These are phyloP conservation scores for Forsythia suspensa DNA, from an alignment of 257 asterid species.

Conservation along the genomic window DNA sequence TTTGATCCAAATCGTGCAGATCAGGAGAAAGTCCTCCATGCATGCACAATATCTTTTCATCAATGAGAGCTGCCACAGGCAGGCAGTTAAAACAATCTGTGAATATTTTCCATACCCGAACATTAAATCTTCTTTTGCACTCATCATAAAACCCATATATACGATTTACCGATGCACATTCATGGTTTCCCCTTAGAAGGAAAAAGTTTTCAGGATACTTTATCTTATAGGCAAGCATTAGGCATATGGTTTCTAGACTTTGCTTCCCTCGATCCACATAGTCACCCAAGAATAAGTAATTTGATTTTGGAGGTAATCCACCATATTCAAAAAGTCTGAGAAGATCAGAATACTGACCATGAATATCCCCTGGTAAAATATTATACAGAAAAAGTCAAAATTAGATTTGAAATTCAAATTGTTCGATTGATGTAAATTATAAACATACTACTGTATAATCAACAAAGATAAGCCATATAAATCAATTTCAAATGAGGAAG, in stretches of 20 bases:
- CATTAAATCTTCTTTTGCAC: neutral
- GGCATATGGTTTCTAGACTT: slow-evolving; percentile 3
- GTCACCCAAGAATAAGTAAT: slow-evolving; percentile 8
- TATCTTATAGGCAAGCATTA: neutral
- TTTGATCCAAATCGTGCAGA: neutral
- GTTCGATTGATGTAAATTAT: neutral
- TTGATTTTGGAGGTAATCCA: slow-evolving; percentile 1
- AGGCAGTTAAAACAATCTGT: slow-evolving; percentile 1
- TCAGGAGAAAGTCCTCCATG: slow-evolving; percentile 1
- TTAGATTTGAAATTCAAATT: neutral
- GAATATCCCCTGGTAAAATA: slow-evolving; percentile 1
- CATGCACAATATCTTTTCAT: neutral
- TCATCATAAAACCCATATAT: neutral
- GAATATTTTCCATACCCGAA: neutral
- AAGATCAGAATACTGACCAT: slow-evolving; percentile 3
- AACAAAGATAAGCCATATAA: neutral
- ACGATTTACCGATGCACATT: neutral
- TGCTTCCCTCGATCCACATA: slow-evolving; percentile 10
- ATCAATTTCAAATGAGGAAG: neutral
- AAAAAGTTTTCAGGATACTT: neutral
- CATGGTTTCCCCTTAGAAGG: neutral
- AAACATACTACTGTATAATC: neutral
- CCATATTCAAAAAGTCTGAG: slow-evolving; percentile 5
- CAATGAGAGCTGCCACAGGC: neutral
- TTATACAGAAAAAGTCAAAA: neutral